Base-by-base conservation (phyloP, 2,329 filamentous ascomycete genomes). In the Verticillium dahliae region DNA sequence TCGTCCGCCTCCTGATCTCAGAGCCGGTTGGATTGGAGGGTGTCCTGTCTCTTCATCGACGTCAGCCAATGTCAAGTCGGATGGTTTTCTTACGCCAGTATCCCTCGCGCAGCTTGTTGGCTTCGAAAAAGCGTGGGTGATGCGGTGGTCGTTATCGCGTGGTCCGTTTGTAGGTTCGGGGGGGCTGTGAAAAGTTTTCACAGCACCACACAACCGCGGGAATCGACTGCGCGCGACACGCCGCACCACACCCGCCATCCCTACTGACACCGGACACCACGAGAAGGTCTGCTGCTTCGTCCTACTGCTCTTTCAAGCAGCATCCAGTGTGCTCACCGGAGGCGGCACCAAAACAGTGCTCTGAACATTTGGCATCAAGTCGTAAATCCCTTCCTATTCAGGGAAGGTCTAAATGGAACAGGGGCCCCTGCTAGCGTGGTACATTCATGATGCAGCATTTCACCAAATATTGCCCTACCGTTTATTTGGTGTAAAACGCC, bases 11-110 rank as follows among this genome's bases (percentile, higher is more conserved):
- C 56, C 56, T n/a, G 34, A 39, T 3, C 56, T 4, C 35, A 39
- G 56, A 39, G 56, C 56, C 35, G 56, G 56, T 41, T 57, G 35
- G 35, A 27, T 38, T 18, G 7, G 56, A 57, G 56, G 56, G 56
- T 57, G 35, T 57, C 34, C 56, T 57, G n/a, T 57, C 56, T 57
- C 56, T 39, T 57, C 55, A 57, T 57, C 2, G 15, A 57, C 55
- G 55, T 57, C 15, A 57, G 55, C 55, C 34, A 57, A 57, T 57
- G 7, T 39, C n/a, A 57, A 57, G 56, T 57, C 35, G n/a, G 56
- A 41, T 41, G 39, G 39, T 41, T n/a, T 41, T 41, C 39, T 41
- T 41, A 37, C 35, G 35, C 35, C 35, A 56, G 55, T 56, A 56
- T 37, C 55, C 55, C 55, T 35, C 14, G 6, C 27, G 56, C 38